Conservation (phyloP, 2,329 filamentous ascomycete genomes). For the Colletotrichum melonis region DNA sequence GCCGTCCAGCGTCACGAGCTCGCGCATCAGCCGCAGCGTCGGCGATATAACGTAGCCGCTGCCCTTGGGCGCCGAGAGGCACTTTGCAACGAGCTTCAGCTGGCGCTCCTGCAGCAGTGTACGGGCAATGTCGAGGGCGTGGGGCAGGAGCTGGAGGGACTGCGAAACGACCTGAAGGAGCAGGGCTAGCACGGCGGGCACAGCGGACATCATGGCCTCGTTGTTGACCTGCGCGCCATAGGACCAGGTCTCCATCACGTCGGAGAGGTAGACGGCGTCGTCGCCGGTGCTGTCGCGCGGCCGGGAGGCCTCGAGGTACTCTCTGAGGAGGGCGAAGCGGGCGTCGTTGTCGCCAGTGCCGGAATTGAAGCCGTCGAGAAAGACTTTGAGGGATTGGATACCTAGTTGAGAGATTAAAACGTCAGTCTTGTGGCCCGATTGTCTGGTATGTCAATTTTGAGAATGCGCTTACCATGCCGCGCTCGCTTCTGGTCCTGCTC, state of each 20-base stretch:
- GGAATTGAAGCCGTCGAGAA: conserved; percentile 74
- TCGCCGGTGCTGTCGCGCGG: conserved; percentile 54
- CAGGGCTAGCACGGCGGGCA: conserved; percentile 83
- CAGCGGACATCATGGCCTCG: conserved; percentile 82
- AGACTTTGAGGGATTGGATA: conserved; percentile 75
- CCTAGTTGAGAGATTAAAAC: conserved; percentile 50
- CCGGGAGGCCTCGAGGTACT: conserved; percentile 72
- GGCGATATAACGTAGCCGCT: conserved; percentile 93
- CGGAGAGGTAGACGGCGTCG: conserved; percentile 73
- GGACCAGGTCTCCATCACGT: conserved; percentile 90
- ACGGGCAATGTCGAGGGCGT: conserved; percentile 83
- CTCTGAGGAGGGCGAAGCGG: conserved; percentile 70
- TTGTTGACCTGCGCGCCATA: conserved; percentile 84
- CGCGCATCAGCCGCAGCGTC: conserved; percentile 84
- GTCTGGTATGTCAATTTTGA: accelerated
- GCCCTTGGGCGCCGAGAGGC: conserved; percentile 81
- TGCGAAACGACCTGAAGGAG: conserved; percentile 82
- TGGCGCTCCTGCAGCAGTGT: conserved; percentile 85
- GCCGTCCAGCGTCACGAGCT: conserved; percentile 87
- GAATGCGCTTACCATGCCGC: conserved; percentile 66
- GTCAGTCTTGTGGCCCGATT: not conserved
- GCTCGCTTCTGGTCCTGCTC: conserved; percentile 75
- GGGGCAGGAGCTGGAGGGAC: conserved; percentile 77
- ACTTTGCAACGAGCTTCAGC: conserved; percentile 81
- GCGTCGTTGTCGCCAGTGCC: conserved; percentile 59